These are phyloP conservation scores for Phytophthora citrophthora DNA, from an alignment of 352 stramenopile genomes.

Conservation along the genomic window DNA sequence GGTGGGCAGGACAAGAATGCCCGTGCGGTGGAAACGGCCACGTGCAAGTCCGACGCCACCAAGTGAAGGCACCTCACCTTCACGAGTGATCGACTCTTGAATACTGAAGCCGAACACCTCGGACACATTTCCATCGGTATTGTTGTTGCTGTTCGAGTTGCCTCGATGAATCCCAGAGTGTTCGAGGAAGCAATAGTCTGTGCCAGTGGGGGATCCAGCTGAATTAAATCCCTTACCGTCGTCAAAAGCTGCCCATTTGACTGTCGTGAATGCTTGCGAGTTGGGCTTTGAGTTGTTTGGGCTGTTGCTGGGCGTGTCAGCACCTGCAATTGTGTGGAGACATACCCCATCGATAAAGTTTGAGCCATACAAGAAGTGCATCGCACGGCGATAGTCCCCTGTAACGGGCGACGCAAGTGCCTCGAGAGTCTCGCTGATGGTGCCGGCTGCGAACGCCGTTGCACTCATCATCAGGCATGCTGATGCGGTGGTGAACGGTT, in stretches of 20 bases:
- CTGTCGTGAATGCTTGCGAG: slow-evolving; percentile 59
- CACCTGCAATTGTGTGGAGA: slow-evolving; percentile 53
- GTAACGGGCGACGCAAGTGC: slow-evolving; percentile 65
- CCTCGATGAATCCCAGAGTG: slow-evolving; percentile 57
- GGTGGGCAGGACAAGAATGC: slow-evolving; percentile 68
- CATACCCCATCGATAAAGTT: slow-evolving; percentile 69
- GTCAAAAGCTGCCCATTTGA: slow-evolving; percentile 83
- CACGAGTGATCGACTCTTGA: slow-evolving; percentile 69
- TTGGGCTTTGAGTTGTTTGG: slow-evolving; percentile 17
- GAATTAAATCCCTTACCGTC: slow-evolving; percentile 44
- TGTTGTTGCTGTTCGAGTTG: background rate
- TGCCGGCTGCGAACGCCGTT: slow-evolving; percentile 55
- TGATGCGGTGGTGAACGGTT: slow-evolving; percentile 15
- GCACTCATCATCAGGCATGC: slow-evolving; percentile 73
- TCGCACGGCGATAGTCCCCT: slow-evolving; percentile 69
- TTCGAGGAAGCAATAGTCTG: slow-evolving; percentile 85
- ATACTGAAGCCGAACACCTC: slow-evolving; percentile 68
- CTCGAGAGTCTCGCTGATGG: slow-evolving; percentile 72
- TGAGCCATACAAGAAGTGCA: slow-evolving; percentile 67
- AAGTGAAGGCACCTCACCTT: slow-evolving; percentile 65
- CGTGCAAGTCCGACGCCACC: slow-evolving; percentile 59
- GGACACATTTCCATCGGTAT: slow-evolving; percentile 9
- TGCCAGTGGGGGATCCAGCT: slow-evolving; percentile 39
- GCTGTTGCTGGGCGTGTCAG: slow-evolving; percentile 3
- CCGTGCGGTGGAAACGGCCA: slow-evolving; percentile 64